Evolutionary conservation across 208 protist species (phyloP), one percentile per base, ranked within the genome.

Genomic region (Leishmania amazonensis): DNA sequence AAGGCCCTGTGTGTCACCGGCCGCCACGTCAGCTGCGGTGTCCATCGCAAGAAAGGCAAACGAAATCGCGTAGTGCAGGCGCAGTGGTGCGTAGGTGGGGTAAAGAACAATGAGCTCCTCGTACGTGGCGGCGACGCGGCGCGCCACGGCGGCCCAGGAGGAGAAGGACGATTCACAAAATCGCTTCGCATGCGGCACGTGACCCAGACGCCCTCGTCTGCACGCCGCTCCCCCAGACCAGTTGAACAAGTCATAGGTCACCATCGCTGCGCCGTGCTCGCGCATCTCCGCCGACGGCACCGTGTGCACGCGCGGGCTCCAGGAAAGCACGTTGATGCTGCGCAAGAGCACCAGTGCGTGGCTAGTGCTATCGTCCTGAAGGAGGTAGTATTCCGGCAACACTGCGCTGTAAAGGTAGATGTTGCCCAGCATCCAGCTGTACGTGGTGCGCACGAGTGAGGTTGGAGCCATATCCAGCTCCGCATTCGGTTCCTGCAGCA

Each of bases 71-170:
- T 97, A 96, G 85, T 97, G 95, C 31, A 94, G 81, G 6, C 95
- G 88, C 28, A 96, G 83, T 6, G 95, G 91, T 1, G 85, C 90
- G 78, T 89, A 94, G 58, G 80, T 42, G 0, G 89, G 87, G 64
- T 93, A 60, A 1, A 97, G 84, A 8, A 86, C 95, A 60, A 97
- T 96, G n/a, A 96, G 89, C 85, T 97, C 95, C 85, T 97, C 95
- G 28, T 91, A 87, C 53, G 90, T 79, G 0, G 91, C 93, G 0
- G 95, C 89, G 9, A 80, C 72, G 31, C 95, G 93, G 7, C 81
- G 73, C 13, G 71, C 75, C 19, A 85, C 82, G 1, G 83, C 79
- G 0, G 64, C 11, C 8, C 57, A 53, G 15, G 85, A 92, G 11
- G 81, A 73, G 60, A 96, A 87, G 13, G 89, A 91, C 21, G 70